Base-by-base conservation (phyloP, 345 rosid species). In the Murraya koenigii region DNA sequence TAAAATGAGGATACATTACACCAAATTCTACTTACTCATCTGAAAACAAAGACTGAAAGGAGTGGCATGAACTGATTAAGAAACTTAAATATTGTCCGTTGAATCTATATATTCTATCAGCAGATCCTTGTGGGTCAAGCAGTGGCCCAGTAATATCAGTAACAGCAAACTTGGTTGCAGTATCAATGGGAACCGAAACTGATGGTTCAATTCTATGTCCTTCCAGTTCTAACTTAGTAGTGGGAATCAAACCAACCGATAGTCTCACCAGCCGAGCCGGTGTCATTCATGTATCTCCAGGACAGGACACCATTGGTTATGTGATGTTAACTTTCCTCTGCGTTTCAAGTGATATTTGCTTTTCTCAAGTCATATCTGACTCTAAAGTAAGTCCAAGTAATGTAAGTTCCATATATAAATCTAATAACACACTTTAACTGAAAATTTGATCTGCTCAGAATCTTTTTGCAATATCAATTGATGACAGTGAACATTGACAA, bases 231-330 rank as follows among this genome's bases (percentile, higher is more conserved):
- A 78, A 78, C 72, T 82, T 80, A 10, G 82, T 82, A 39, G 77
- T 82, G 2, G 85, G 85, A 22, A 41, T 82, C 71, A 82, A 82
- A 70, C 82, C 82, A 35, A 78, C 82, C 2, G 82, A 75, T 36
- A 75, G 85, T 6, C 79, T 94, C 75, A 93, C 97, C 2, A 93
- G 97, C 80, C 79, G 88, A 69, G 90, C 89, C 9, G 95, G 97
- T 1, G 93, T 89, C 52, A 77, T 91, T 69, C 97, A 93, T 6
- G 2, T 94, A 56, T 82, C 93, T 28, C 85, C 77, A 15, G 85
- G 89, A 54, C 97, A 85, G 75, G 98, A 91, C 82, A 86, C 81
- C 14, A 41, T 91, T 4, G 97, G 97, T 92, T 91, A 54, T 26
- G 74, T 66, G 32, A 10, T 39, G 35, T 64, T 59, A 35, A 44